phyloP scores from a whole-genome alignment of 2,329 filamentous ascomycete species.

The Fusarium robinianum region DNA sequence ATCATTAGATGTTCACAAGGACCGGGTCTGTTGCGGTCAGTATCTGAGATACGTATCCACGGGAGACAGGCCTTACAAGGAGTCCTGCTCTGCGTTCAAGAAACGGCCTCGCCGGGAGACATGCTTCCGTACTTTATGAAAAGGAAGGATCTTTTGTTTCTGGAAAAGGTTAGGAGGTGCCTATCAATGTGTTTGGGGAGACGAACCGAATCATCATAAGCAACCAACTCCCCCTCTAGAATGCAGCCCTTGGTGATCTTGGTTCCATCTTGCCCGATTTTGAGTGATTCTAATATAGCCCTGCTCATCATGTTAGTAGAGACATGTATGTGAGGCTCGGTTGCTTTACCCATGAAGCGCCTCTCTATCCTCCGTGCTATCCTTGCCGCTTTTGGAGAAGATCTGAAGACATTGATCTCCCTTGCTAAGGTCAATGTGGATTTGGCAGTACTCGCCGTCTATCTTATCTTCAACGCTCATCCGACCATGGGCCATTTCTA shows the following conservation, averaged over 20 bases:
- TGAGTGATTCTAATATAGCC: slow-evolving; percentile 66
- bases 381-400: slow-evolving; percentile 91
- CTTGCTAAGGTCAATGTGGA: slow-evolving; percentile 73
- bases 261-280: slow-evolving; percentile 62
- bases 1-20: slow-evolving; percentile 63
- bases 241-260: slow-evolving; percentile 70
- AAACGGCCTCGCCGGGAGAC: slow-evolving; percentile 73
- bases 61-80: slow-evolving; percentile 53
- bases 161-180: slow-evolving; percentile 34
- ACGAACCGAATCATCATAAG: slow-evolving; percentile 68
- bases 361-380: slow-evolving; percentile 74
- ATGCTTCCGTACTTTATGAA: slow-evolving; percentile 83
- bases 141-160: slow-evolving; percentile 68
- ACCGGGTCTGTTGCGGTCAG: slow-evolving; percentile 48
- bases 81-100: slow-evolving; percentile 71
- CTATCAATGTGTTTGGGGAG: neutral
- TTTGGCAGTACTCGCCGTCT: slow-evolving; percentile 88
- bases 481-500: slow-evolving; percentile 63
- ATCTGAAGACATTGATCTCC: slow-evolving; percentile 67
- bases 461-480: slow-evolving; percentile 82
- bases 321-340: neutral
- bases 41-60: neutral
- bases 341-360: slow-evolving; percentile 57
- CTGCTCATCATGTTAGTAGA: slow-evolving; percentile 37
- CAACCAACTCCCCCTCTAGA: slow-evolving; percentile 80